Evolutionary conservation across 345 rosid genomes (phyloP), one percentile per base, ranked within the genome.

Genomic region (Cardiospermum halicacabum): DNA sequence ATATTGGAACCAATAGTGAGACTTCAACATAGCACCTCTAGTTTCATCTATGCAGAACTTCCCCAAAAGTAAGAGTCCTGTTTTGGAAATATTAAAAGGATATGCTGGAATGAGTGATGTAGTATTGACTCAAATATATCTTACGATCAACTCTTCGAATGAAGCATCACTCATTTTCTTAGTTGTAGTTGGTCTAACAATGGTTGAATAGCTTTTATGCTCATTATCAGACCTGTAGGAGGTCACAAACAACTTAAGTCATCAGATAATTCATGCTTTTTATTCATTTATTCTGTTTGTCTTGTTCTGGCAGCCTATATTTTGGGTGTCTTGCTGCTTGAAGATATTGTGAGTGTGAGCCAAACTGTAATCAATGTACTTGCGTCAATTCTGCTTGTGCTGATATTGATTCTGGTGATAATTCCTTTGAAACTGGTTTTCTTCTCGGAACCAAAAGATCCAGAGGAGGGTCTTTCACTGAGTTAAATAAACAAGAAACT

Each of bases 101-200:
- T 92, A 87, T 71, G 89, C 98, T 12, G 98, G 98, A 22, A 74
- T 89, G 72, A 84, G 98, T 55, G 96, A 96, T 19, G 97, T 94
- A 45, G 85, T 92, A 71, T 76, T 89, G 76, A 89, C 92, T 16
- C 96, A 87, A 78, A 72, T 92, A 43, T 85, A 92, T 64, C 61
- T 76, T 21, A 75, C 82, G 86, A 81, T 82, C 69, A 82, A 71
- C 66, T 77, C 89, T 6, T 74, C 92, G 39, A 65, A 81, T 51
- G 84, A 82, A 16, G 81, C 96, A 11, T 74, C 91, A n/a, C 87
- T 92, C 36, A 80, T 92, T 36, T 83, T 89, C 72, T 77, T 87
- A 87, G 79, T 87, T 34, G 95, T 91, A 0, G 79, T 87, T 55
- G 95, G 87, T 27, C 96, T 96, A 26, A 72, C 89, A 31, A 64